These are phyloP conservation scores for Erodium texanum DNA, from an alignment of 441 rosid genomes.

Conservation along the genomic window DNA sequence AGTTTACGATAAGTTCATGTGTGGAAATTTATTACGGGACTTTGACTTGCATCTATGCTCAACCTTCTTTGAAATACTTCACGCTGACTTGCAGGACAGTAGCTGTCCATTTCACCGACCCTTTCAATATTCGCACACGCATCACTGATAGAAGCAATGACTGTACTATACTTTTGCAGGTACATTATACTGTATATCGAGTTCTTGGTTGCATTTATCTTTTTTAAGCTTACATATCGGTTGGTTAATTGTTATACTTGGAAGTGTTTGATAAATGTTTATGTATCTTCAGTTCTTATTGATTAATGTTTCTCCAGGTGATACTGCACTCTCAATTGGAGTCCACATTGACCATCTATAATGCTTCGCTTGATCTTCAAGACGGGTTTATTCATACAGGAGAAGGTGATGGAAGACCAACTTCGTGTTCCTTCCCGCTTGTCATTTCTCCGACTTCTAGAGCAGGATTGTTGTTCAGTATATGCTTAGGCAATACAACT, in stretches of 20 bases:
- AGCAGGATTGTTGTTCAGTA: constrained; percentile 69
- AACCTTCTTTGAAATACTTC: constrained; percentile 7
- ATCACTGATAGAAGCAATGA: constrained; percentile 65
- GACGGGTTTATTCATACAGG: constrained; percentile 74
- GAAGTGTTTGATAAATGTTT: background rate
- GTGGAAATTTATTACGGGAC: too few relatives aligned
- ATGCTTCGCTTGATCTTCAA: constrained; percentile 97
- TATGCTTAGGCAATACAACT: constrained; percentile 44
- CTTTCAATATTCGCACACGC: constrained; percentile 78
- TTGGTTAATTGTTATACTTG: too few relatives aligned
- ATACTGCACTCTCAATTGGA: constrained; percentile 85
- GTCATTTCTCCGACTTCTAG: constrained; percentile 67
- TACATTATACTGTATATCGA: constrained; percentile 25
- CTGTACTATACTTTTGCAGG: constrained; percentile 86
- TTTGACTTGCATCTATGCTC: too few relatives aligned
- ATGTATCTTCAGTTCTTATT: background rate
- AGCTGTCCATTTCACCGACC: constrained; percentile 93
- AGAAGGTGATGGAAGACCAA: constrained; percentile 70
- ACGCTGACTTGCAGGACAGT: constrained; percentile 50
- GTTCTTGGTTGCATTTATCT: too few relatives aligned
- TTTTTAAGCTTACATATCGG: too few relatives aligned
- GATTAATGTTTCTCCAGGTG: constrained; percentile 40
- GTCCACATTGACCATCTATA: constrained; percentile 67
- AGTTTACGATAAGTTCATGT: too few relatives aligned
- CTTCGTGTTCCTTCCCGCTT: constrained; percentile 71